Evolutionary conservation across 2,329 filamentous ascomycete genomes (phyloP), one percentile per base, ranked within the genome.

Genomic region (Fusarium hostae): DNA sequence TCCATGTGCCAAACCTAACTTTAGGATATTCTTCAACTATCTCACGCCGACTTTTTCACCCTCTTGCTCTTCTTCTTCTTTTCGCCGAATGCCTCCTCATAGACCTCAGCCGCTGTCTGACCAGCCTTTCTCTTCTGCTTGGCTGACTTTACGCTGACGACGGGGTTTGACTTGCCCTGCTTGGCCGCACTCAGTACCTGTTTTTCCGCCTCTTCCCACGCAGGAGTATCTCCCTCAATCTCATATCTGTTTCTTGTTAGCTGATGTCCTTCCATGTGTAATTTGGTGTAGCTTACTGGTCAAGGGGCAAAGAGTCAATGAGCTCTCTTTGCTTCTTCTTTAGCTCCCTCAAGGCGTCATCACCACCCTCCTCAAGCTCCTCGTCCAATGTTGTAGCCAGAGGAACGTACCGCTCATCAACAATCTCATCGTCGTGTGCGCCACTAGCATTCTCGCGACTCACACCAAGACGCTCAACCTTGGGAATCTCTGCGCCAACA

Each of bases 241-340:
- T 92, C 90, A 75, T 91, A 92, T 74, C 89, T 90, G 9, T 18
- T 18, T 9, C 8, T 44, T 9, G 58, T 75, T 67, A 67, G 59
- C 39, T 39, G 13, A 22, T 35, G 11, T 9, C n/a, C 30, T 43
- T 13, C 5, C 5, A 2, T 11, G 20, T 6, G 2, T n/a, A 18
- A n/a, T 1, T 9, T 9, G 16, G 9, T 13, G 8, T 4, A 60
- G 74, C 81, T 77, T 74, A 80, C 77, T 93, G 91, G 77, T 97
- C 94, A 57, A 98, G 86, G 47, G 95, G 95, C 68, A 98, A 84
- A 70, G 94, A 92, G 84, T 98, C 93, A 77, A 98, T 97, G 72
- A 98, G 85, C 74, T 94, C 93, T 76, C 92, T 90, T 81, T 97
- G 94, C 82, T 95, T 93, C 81, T 93, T 90, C 74, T 89, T 89